Conservation (phyloP, 345 rosid genomes). For the Mallotus nudiflorus region DNA sequence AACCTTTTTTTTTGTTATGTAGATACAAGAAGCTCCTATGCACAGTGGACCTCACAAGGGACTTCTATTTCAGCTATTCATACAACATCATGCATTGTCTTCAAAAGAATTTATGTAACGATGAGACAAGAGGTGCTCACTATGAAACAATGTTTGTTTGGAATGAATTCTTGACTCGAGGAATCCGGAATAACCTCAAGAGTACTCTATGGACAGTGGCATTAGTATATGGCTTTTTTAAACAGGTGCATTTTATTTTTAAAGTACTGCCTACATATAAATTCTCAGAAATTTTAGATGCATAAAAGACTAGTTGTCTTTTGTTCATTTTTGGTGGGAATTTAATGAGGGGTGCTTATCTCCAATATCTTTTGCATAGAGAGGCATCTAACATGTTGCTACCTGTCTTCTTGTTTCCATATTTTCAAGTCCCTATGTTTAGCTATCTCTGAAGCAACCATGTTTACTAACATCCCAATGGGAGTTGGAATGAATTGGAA, state of each 20-base stretch:
- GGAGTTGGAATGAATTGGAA: conserved; percentile 3
- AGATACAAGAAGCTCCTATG: conserved; percentile 98
- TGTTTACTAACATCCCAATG: not conserved
- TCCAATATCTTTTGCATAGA: not conserved
- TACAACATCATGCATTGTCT: conserved; percentile 81
- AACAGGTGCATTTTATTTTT: conserved; percentile 57
- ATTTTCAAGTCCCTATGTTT: not conserved
- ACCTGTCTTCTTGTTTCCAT: not conserved
- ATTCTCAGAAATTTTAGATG: not conserved
- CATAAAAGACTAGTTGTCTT: not conserved
- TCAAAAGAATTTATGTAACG: conserved; percentile 64
- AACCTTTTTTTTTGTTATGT: conserved; percentile 26
- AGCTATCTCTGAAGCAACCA: not conserved
- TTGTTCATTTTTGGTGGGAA: not conserved
- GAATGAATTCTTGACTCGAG: conserved; percentile 88
- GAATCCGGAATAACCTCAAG: conserved; percentile 58
- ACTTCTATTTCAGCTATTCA: conserved; percentile 98
- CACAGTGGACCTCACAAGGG: conserved; percentile 89
- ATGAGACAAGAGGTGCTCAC: conserved; percentile 43
- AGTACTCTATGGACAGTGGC: conserved; percentile 90
- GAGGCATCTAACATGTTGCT: not conserved
- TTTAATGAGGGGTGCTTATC: not conserved
- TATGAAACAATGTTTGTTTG: conserved; percentile 91
- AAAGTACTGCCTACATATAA: not conserved
- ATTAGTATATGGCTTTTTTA: conserved; percentile 89